phyloP scores from a whole-genome alignment of 2,329 filamentous ascomycete species.

The Xylaria sp. region DNA sequence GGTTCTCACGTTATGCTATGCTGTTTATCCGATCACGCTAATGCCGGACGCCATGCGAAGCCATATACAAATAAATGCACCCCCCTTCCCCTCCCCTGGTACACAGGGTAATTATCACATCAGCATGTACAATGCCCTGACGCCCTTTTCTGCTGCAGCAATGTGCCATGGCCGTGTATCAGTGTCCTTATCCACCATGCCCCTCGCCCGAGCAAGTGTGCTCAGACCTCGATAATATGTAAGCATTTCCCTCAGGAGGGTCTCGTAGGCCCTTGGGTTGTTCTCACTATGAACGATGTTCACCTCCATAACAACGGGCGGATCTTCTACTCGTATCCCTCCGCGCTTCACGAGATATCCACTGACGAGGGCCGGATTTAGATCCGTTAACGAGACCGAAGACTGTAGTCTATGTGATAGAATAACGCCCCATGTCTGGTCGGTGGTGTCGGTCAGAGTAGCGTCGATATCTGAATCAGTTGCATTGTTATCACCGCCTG shows the following conservation, averaged over 20 bases:
- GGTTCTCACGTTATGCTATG: constrained; percentile 19
- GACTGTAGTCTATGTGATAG: constrained; percentile 73
- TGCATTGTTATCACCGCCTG: constrained; percentile 54
- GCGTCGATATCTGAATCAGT: constrained; percentile 70
- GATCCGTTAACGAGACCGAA: constrained; percentile 63
- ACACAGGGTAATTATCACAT: constrained; percentile 58
- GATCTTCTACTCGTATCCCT: constrained; percentile 65
- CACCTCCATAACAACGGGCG: constrained; percentile 70
- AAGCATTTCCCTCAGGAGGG: constrained; percentile 75
- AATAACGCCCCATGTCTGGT: constrained; percentile 80
- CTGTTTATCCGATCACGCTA: constrained; percentile 25
- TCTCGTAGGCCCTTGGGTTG: constrained; percentile 66
- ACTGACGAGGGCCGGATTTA: constrained; percentile 68
- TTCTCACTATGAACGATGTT: constrained; percentile 70
- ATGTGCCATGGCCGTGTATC: constrained; percentile 83
- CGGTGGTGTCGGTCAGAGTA: constrained; percentile 75
- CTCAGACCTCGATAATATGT: constrained; percentile 74
- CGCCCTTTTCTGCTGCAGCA: constrained; percentile 74
- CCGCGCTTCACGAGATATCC: constrained; percentile 74
- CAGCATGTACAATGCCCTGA: constrained; percentile 70
- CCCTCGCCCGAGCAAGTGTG: constrained; percentile 74
- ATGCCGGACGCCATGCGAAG: constrained; percentile 29
- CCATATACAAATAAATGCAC: constrained; percentile 32
- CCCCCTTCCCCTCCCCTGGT: neutral
- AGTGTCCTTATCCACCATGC: constrained; percentile 66